A percentile compares a stretch with the other conserved stretches of the same genome.
Conservation (phyloP, 305 asterid species). For the Ajuga reptans region DNA sequence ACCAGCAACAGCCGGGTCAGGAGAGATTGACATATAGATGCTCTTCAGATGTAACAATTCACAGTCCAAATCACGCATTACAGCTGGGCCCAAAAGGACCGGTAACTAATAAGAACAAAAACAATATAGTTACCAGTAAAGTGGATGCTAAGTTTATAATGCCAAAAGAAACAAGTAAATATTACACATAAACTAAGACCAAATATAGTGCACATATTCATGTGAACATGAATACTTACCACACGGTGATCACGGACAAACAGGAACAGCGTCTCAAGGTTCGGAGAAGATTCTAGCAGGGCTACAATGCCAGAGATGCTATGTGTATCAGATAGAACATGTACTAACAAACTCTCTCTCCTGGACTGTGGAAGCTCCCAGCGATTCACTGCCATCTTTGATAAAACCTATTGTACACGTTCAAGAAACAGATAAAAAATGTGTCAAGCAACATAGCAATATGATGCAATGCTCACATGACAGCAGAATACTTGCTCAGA, state of each 20-base stretch:
- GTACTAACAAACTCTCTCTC: not conserved
- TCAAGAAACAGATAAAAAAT: not conserved
- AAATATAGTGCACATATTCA: too few relatives aligned
- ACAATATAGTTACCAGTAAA: not conserved
- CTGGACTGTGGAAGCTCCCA: not conserved
- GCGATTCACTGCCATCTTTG: not conserved
- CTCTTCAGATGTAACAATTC: not conserved
- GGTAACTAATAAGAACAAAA: not conserved
- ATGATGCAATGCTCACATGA: too few relatives aligned
- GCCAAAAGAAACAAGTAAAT: too few relatives aligned
- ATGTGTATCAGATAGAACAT: not conserved
- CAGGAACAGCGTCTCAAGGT: conserved; percentile 7
- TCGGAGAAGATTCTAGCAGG: conserved; percentile 17
- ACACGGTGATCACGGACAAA: too few relatives aligned
- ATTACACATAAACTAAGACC: too few relatives aligned
- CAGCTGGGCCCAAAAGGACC: not conserved
- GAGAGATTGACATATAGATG: not conserved
- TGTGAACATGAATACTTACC: not conserved
- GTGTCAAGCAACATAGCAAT: not conserved
- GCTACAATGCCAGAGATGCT: not conserved
- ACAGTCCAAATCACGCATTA: not conserved
- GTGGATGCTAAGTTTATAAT: too few relatives aligned
- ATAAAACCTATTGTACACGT: not conserved
- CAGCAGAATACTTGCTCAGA: too few relatives aligned
- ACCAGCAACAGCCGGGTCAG: not conserved